Evolutionary conservation across 345 rosid genomes (phyloP).

Genomic region (Physaria fendleri): DNA sequence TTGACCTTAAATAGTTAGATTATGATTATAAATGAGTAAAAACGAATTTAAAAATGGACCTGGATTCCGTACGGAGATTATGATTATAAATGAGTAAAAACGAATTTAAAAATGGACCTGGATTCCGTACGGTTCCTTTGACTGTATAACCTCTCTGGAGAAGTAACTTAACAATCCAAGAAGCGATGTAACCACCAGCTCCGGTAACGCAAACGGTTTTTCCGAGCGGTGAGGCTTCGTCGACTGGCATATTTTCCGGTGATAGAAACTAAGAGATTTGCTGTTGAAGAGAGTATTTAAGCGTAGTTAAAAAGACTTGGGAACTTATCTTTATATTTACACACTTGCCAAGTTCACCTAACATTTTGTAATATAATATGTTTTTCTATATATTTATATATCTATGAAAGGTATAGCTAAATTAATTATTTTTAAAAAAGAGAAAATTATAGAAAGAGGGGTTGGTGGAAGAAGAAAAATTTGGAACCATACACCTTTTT

Average conservation of each 20-base stretch:
- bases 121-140: conserved; percentile 82
- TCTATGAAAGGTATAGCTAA: neutral
- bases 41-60: conserved; percentile 30
- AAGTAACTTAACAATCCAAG: conserved; percentile 88
- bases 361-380: conserved; percentile 2
- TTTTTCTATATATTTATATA: neutral
- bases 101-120: conserved; percentile 37
- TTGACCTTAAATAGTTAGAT: neutral
- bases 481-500: neutral
- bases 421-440: neutral
- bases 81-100: neutral
- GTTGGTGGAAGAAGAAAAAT: neutral
- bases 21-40: neutral
- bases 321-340: neutral
- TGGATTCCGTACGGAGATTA: conserved; percentile 40
- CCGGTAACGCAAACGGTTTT: conserved; percentile 87
- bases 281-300: neutral
- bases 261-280: neutral
- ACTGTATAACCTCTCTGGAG: conserved; percentile 74
- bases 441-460: neutral
- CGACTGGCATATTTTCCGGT: conserved; percentile 38
- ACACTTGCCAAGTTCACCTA: conserved; percentile 25
- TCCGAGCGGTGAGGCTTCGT: conserved; percentile 34
- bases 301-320: neutral
- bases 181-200: conserved; percentile 94